Base-by-base conservation (phyloP, 2,329 filamentous ascomycete species). In the Penicillium sp. region DNA sequence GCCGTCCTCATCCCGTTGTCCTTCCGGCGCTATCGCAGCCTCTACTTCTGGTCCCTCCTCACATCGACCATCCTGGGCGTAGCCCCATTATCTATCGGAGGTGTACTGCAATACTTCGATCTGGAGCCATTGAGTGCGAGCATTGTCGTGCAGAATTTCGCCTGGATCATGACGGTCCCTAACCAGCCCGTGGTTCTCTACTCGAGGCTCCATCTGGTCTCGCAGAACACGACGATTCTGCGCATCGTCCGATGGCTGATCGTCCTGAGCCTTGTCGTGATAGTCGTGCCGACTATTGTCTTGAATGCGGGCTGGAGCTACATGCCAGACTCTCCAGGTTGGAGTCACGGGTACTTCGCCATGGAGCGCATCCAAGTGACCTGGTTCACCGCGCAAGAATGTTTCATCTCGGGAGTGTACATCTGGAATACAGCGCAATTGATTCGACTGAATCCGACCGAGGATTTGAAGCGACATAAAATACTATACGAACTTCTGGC, bases 11-110 rank as follows among this genome's bases (percentile, higher is more conserved):
- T 60, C 25, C 48, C 48, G 10, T 42, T 57, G 1, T 49, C 15
- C 20, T 60, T 57, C 49, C 51, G 25, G 14, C 48, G 48, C 17
- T 60, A 60, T 28, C 41, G 42, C 42, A 52, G 49, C 37, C 56
- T 58, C 17, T 58, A 58, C 28, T 58, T 58, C 28, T 58, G 56
- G 56, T 28, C 50, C 15, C 37, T 58, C 3, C 15, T 54, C 22
- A 54, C 43, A 8, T 58, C 56, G 7, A 22, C 56, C 14, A 31
- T 43, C 14, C 14, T 58, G 3, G 55, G 55, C 22, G 42, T 45
- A 22, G 42, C 42, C 8, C 42, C 42, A 2, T 14, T 8, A 0
- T 25, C 42, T 15, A 45, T 45, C 5, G 11, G 20, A 14, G 42
- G 42, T 7, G 42, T 22, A 15, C 5, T 45, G 22, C 42, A 45